Conservation (phyloP, 2,329 filamentous ascomycete species). For the Stemphylium vesicarium region DNA sequence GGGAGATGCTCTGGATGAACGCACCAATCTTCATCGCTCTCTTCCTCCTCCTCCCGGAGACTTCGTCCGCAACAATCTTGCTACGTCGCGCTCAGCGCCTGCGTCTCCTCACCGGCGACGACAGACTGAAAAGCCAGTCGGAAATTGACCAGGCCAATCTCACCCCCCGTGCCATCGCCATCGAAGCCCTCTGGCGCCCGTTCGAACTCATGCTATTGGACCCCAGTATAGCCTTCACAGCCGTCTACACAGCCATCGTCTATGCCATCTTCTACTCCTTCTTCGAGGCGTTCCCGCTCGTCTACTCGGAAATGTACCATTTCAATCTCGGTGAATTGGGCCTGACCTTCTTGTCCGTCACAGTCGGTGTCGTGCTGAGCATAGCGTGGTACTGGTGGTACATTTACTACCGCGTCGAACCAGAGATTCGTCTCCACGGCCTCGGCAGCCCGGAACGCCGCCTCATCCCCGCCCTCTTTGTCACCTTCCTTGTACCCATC, state of each 20-base stretch:
- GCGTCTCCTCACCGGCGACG: constrained; percentile 69
- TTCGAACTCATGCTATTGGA: constrained; percentile 85
- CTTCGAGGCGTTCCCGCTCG: constrained; percentile 68
- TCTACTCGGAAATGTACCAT: constrained; percentile 79
- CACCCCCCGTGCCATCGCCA: constrained; percentile 50
- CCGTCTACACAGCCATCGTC: constrained; percentile 82
- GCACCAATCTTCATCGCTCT: constrained; percentile 75
- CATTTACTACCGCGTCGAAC: constrained; percentile 78
- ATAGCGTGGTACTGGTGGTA: constrained; percentile 71
- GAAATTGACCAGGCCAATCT: constrained; percentile 70
- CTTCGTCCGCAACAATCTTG: constrained; percentile 81
- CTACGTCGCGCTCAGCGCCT: constrained; percentile 73
- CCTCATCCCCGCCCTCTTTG: constrained; percentile 73
- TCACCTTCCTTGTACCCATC: constrained; percentile 65
- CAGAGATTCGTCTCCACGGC: constrained; percentile 64
- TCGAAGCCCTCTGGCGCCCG: constrained; percentile 69
- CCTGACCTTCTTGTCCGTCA: constrained; percentile 84
- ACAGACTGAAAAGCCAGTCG: constrained; percentile 73
- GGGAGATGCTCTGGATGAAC: constrained; percentile 81
- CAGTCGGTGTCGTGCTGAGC: constrained; percentile 72
- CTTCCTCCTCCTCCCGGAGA: constrained; percentile 86
- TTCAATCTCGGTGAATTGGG: constrained; percentile 76
- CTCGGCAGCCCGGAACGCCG: constrained; percentile 73
- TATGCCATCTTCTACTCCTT: constrained; percentile 79
- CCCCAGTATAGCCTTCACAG: constrained; percentile 82